Evolutionary conservation across 495 filamentous ascomycete species (phyloP).

Genomic region (Podospora pseudocomata): DNA sequence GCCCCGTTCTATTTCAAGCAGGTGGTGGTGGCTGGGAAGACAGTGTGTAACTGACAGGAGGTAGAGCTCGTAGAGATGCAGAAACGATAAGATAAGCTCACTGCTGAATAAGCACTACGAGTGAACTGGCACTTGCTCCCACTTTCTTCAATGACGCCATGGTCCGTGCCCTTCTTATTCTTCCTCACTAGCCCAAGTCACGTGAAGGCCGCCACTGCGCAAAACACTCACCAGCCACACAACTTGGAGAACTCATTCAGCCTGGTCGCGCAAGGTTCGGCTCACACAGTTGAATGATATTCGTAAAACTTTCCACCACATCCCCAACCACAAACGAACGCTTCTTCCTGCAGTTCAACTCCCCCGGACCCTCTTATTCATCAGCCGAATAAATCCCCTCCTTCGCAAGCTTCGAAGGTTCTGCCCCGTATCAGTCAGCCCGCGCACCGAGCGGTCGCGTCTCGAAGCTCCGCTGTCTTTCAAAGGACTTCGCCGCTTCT

Average conservation of each 20-base stretch:
- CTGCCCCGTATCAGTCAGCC: background rate
- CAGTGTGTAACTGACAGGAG: too few species aligned
- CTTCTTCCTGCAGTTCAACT: constrained; percentile 1
- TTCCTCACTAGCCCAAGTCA: background rate
- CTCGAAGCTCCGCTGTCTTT: background rate
- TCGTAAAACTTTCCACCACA: constrained; percentile 14
- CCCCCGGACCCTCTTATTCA: background rate
- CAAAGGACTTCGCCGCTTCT: background rate
- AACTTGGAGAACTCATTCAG: constrained; percentile 3
- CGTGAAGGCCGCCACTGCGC: background rate
- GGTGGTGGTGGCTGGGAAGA: too few species aligned
- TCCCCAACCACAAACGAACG: background rate
- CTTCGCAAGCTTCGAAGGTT: background rate
- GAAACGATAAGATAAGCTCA: background rate
- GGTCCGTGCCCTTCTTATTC: background rate
- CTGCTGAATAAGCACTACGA: background rate
- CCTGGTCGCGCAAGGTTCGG: constrained; percentile 13
- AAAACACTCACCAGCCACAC: constrained; percentile 15
- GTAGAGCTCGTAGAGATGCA: background rate
- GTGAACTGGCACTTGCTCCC: background rate
- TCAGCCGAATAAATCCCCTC: background rate
- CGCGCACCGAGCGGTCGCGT: background rate
- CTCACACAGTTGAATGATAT: constrained; percentile 16
- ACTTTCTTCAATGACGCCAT: background rate
- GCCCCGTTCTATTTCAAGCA: too few species aligned